Evolutionary conservation across 805 yeast species (phyloP).

Genomic region (Scheffersomyces lignosus): DNA sequence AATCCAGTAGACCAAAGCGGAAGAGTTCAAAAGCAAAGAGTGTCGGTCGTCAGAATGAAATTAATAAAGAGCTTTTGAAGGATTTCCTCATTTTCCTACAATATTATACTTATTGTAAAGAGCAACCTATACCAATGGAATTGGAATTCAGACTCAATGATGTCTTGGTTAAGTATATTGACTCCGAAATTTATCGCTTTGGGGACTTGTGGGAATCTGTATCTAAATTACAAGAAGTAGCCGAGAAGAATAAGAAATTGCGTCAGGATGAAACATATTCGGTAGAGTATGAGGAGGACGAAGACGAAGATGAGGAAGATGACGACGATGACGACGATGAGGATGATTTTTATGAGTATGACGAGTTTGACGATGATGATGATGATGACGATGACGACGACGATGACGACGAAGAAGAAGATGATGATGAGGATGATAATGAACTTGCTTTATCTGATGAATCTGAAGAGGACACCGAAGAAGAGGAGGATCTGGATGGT

Average conservation of each 20-base stretch:
- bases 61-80: slow-evolving; percentile 12
- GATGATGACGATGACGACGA: slow-evolving; percentile 16
- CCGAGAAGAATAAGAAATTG: slow-evolving; percentile 9
- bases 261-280: background rate
- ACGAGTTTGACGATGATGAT: slow-evolving; percentile 15
- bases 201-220: slow-evolving; percentile 44
- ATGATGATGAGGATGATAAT: slow-evolving; percentile 14
- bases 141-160: slow-evolving; percentile 52
- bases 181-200: slow-evolving; percentile 36
- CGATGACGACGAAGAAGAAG: slow-evolving; percentile 11
- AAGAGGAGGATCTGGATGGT: slow-evolving; percentile 14
- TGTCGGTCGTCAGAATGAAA: slow-evolving; percentile 1
- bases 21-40: slow-evolving; percentile 1
- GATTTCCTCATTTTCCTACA: slow-evolving; percentile 62
- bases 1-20: background rate
- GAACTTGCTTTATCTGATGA: slow-evolving; percentile 7
- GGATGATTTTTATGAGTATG: slow-evolving; percentile 15
- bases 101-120: slow-evolving; percentile 65
- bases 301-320: slow-evolving; percentile 9
- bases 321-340: slow-evolving; percentile 8
- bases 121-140: slow-evolving; percentile 63
- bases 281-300: slow-evolving; percentile 8
- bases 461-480: slow-evolving; percentile 11
- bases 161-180: slow-evolving; percentile 31
- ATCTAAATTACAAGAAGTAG: slow-evolving; percentile 32